A percentile compares a stretch with the other conserved stretches of the same genome.
Conservation (phyloP, 331 rosid species). For the Dryas integrifolia region DNA sequence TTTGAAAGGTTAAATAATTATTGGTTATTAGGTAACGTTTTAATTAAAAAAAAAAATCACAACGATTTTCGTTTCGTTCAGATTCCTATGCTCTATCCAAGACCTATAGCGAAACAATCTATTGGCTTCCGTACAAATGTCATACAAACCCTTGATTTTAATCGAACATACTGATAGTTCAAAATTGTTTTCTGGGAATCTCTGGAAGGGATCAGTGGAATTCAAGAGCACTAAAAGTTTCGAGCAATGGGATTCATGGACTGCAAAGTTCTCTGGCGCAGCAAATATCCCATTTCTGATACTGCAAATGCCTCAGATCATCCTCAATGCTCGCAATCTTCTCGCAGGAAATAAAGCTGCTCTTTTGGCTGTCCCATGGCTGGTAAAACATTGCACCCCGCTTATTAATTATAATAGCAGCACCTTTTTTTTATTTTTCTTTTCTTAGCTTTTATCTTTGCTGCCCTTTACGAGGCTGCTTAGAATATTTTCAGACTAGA, state of each 20-base stretch:
- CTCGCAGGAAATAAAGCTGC: slow-evolving; percentile 63
- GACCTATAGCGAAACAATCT: background rate
- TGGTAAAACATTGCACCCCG: slow-evolving; percentile 39
- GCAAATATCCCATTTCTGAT: slow-evolving; percentile 78
- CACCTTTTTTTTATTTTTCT: background rate
- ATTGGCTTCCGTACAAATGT: background rate
- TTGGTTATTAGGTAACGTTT: no score
- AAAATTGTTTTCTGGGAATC: slow-evolving; percentile 23
- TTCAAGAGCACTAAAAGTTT: slow-evolving; percentile 37
- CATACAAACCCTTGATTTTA: background rate
- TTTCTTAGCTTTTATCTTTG: background rate
- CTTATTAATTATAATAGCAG: background rate
- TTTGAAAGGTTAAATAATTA: no score
- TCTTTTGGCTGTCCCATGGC: slow-evolving; percentile 87
- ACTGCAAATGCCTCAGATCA: slow-evolving; percentile 82
- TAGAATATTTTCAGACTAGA: background rate
- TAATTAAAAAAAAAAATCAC: no score
- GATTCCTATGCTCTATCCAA: background rate
- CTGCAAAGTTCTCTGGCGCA: slow-evolving; percentile 83
- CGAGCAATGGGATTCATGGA: slow-evolving; percentile 71
- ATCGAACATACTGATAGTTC: slow-evolving; percentile 4
- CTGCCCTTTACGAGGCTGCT: background rate
- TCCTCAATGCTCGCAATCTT: slow-evolving; percentile 77
- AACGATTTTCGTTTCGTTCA: background rate
- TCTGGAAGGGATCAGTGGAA: slow-evolving; percentile 51